A percentile compares a stretch with the other conserved stretches of the same genome.
phyloP scores from a whole-genome alignment of 1,284 basidiomycete genomes.

The Sanguinoderma infundibulare region DNA sequence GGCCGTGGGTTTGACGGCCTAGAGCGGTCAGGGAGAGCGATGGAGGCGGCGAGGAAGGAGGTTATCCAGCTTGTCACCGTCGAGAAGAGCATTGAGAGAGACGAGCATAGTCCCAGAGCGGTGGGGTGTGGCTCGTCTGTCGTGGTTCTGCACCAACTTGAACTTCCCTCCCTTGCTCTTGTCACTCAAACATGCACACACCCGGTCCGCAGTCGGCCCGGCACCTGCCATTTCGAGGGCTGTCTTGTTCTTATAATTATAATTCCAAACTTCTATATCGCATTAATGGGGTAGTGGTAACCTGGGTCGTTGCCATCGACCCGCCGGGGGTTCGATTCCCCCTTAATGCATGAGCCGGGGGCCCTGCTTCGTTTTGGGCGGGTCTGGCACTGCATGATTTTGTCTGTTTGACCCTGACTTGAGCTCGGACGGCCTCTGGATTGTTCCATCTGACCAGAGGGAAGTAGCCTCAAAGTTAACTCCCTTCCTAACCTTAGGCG shows the following conservation, averaged over 20 bases:
- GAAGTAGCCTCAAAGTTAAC: too few relatives aligned
- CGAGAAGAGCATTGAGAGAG: slow-evolving; percentile 30
- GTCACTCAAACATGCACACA: background rate
- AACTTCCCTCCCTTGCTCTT: background rate
- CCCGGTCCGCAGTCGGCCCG: background rate
- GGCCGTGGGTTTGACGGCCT: background rate
- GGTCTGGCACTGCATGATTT: too few relatives aligned
- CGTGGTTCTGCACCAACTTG: slow-evolving; percentile 11
- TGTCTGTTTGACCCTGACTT: too few relatives aligned
- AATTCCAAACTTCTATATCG: too few relatives aligned
- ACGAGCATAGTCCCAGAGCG: slow-evolving; percentile 17
- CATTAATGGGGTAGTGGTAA: slow-evolving; percentile 31
- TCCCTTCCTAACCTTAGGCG: background rate
- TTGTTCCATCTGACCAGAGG: too few relatives aligned
- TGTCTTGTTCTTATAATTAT: too few relatives aligned
- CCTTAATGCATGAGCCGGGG: slow-evolving; percentile 69
- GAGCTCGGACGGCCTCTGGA: too few relatives aligned
- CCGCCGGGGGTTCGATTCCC: slow-evolving; percentile 83
- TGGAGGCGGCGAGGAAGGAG: slow-evolving; percentile 19
- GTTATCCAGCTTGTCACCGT: slow-evolving; percentile 29
- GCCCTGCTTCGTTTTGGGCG: too few relatives aligned
- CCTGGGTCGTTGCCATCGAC: slow-evolving; percentile 45
- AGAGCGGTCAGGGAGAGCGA: background rate
- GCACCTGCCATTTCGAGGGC: background rate
- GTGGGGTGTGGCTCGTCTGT: slow-evolving; percentile 13